Evolutionary conservation across 169 alveolate species (phyloP), one percentile per base, ranked within the genome.

Genomic region (Plasmodium gonderi): DNA sequence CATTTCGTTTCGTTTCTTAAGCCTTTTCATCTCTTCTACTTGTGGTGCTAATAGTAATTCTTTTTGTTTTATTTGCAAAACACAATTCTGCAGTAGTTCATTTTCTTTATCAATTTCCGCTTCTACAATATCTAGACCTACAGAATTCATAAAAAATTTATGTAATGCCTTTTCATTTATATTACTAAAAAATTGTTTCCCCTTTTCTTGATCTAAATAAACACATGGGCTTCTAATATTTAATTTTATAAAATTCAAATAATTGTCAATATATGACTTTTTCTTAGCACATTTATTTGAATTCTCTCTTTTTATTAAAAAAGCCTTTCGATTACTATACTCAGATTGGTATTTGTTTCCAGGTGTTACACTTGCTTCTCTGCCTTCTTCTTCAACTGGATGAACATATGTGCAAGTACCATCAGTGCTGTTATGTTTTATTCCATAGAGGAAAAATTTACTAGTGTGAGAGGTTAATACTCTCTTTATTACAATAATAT

Each of bases 141-240:
- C 96, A 0, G 96, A 95, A 6, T 91, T 87, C 92, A 93, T 77
- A 92, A 94, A 95, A 92, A 94, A 95, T 38, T 81, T 69, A 90
- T 95, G 91, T 47, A 95, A 92, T 40, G 94, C 91, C 60, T 83
- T 90, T 20, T 94, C 87, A 74, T 79, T 95, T 5, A 95, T 85
- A 1, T 91, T 96, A 76, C 94, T 91, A 47, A 95, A 95, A 91
- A 94, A 95, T 45, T 91, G 78, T 40, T 95, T 95, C 69, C 97
- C 92, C 45, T 93, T 80, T 91, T 95, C 97, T 95, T 95, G 97
- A 89, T 95, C 97, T 94, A 95, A 93, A 80, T 95, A 95, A 6
- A 95, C 95, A 45, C 96, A 93, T 14, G 97, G 97, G 9, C 93
- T 94, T 45, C 94, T 93, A 9, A 95, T 95, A 95, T 95, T 92